Base-by-base conservation (phyloP, 208 protist genomes). In the Leishmania guyanensis region DNA sequence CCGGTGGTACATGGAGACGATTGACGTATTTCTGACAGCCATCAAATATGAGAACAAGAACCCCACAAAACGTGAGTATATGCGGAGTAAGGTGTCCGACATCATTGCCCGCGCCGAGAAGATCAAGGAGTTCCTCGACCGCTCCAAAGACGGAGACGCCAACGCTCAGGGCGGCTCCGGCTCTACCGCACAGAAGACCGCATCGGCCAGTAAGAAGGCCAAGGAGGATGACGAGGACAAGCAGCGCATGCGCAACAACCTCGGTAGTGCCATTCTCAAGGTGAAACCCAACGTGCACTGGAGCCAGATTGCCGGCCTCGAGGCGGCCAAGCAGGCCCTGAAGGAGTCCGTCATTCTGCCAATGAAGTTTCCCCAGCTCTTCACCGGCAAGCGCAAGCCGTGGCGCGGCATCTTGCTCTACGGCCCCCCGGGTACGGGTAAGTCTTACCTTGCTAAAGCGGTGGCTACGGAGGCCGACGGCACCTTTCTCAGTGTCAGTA, bases 21-120 rank as follows among this genome's bases (percentile, higher is more conserved):
- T 99, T 65, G 97, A 99, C 17, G 96, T 97, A 51, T 99, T 99
- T 78, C 86, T 98, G 72, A 98, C 92, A 5, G 97, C 96, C 58
- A 93, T 99, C 50, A 99, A 99, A 92, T 98, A 98, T 92, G 93
- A 95, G 80, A 96, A 93, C 51, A 98, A 99, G 88, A 99, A 97
- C 75, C 90, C 89, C 69, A 97, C 97, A 76, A 99, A 98, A 84
- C 98, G 96, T 69, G 92, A 98, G 73, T 85, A 95, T 65, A 86
- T 98, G 66, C 95, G 97, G 78, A 91, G 90, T 68, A 99, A 99
- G 84, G 91, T 97, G 46, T 84, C 79, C 14, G 94, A 99, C 77
- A 98, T 99, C 78, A 91, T 99, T 54, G 94, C 96, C 39, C 92
- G 99, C 39, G 97, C 98, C 16, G 98, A 99, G 83, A 95, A 97